Evolutionary conservation across 345 rosid species (phyloP).

Genomic region (Salix brachista): DNA sequence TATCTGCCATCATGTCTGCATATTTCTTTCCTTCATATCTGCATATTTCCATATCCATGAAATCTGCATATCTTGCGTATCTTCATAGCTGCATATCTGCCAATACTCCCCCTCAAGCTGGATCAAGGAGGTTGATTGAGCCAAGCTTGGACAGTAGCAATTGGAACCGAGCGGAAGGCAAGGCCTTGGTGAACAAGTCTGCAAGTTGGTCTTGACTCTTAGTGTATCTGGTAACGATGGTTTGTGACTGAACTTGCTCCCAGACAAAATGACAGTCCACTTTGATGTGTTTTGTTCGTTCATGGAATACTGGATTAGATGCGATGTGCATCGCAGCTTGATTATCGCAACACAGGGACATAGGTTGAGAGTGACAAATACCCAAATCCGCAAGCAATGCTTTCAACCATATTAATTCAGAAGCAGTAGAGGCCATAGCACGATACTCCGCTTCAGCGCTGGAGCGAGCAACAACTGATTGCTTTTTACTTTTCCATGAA

Average conservation of each 20-base stretch:
- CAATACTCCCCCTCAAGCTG: background rate
- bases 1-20: too few species aligned
- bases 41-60: too few species aligned
- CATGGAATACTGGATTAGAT: background rate
- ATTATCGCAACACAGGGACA: background rate
- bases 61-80: too few species aligned
- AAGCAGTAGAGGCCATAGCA: accelerated
- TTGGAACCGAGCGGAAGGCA: background rate
- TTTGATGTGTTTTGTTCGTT: background rate
- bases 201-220: background rate
- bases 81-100: too few species aligned
- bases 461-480: background rate
- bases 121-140: background rate
- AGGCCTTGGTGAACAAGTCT: background rate
- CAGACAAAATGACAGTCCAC: background rate
- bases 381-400: background rate
- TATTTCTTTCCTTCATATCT: too few species aligned
- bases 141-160: background rate
- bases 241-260: background rate
- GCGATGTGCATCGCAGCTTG: background rate
- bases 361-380: background rate
- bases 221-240: background rate
- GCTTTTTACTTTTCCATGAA: too few species aligned
- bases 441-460: too few species aligned
- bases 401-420: too few species aligned